Evolutionary conservation across 2,329 filamentous ascomycete genomes (phyloP).

Genomic region (Fusarium clavum): DNA sequence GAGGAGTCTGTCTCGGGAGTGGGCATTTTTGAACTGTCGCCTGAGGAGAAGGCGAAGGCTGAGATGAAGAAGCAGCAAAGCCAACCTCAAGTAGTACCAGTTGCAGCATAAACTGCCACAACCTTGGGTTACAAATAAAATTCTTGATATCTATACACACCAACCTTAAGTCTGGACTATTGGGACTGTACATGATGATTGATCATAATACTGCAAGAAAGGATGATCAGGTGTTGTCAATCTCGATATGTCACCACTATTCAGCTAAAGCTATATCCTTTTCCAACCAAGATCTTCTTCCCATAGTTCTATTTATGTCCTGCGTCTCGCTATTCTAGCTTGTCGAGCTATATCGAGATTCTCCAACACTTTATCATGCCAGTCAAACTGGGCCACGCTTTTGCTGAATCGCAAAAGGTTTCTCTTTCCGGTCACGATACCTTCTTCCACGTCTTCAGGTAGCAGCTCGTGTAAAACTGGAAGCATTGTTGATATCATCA

Average conservation of each 20-base stretch:
- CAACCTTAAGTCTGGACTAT: no score
- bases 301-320: not conserved
- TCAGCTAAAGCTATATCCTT: no score
- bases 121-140: no score
- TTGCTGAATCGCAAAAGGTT: not conserved
- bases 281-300: no score
- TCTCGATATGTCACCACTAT: no score
- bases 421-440: slow-evolving; percentile 1
- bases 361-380: slow-evolving; percentile 15
- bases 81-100: not conserved
- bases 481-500: slow-evolving; percentile 44
- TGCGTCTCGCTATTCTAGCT: not conserved
- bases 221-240: no score
- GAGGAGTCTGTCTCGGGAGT: slow-evolving; percentile 44
- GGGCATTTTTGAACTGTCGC: slow-evolving; percentile 48
- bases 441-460: slow-evolving; percentile 4
- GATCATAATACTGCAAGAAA: no score
- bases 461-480: not conserved
- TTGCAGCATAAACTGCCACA: no score
- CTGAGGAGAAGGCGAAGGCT: slow-evolving; percentile 36
- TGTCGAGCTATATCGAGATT: not conserved
- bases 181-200: no score
- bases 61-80: not conserved
- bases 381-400: slow-evolving; percentile 15
- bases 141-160: no score